Base-by-base conservation (phyloP, 371 early-diverging fungal genomes). In the Umbelopsis sp. region DNA sequence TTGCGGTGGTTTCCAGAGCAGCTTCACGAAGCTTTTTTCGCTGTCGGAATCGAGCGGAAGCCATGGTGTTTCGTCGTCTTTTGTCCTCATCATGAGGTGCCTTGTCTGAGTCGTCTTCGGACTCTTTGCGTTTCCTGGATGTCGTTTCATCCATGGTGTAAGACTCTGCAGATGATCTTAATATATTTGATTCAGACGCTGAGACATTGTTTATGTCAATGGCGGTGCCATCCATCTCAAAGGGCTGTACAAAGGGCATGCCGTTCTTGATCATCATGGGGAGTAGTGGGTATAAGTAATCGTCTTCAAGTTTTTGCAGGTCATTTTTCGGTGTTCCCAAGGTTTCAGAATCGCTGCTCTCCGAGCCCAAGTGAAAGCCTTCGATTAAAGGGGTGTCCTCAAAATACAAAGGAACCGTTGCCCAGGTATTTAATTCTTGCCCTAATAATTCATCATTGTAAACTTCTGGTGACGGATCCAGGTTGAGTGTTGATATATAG, bases 31-130 rank as follows among this genome's bases (percentile, higher is more conserved):
- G 66, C 70, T 94, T 93, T 76, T 96, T 97, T 83, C 94, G 94
- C 52, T 91, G 84, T 3, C 97, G 89, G 84, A 97, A 97, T 44
- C 97, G 83, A 8, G 96, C 96, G 0, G 95, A 94, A 0, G 97
- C 97, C 10, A 91, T 94, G 3, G 96, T 97, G 82, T 97, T 97
- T 45, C 96, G 85, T 24, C 90, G 82, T 44, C 97, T 86, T 75
- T 96, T 95, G 74, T 95, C 97, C 50, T 90, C 92, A 41, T 88
- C 87, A 16, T 86, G 73, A 9, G 73, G 68, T 6, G 71, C 35
- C 4, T 72, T 63, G 44, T 83, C 57, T 16, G 11, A 41, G 41
- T 41, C 7, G 12, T 41, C 37, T 16, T 18, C 35, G 2, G 35
- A 10, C 2, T 2, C 29, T 4, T 35, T 32, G 22, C 57, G 57